Evolutionary conservation across 2,329 filamentous ascomycete species (phyloP).

Genomic region (Colletotrichum eleusines): DNA sequence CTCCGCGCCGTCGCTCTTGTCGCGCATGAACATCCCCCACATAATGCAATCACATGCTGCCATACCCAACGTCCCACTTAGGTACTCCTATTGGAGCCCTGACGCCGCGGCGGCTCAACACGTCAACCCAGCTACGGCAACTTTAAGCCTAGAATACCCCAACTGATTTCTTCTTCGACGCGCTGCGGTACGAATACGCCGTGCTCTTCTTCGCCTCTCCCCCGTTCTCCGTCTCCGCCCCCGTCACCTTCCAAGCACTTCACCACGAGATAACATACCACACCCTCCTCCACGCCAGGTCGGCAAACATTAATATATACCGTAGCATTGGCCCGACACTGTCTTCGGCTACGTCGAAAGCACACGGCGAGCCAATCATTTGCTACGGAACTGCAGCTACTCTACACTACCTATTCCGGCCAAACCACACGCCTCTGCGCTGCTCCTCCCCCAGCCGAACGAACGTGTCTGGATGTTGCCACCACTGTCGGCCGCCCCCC

Average conservation of each 20-base stretch:
- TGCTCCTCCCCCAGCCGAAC: conserved; percentile 9
- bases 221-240: not conserved
- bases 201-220: not conserved
- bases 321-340: not conserved
- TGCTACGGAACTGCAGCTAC: not conserved
- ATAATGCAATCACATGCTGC: conserved; percentile 40
- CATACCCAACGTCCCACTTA: conserved; percentile 32
- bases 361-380: not conserved
- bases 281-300: not conserved
- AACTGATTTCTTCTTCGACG: conserved; percentile 15
- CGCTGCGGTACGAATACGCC: not conserved
- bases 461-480: conserved; percentile 29
- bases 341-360: not conserved
- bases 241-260: not conserved
- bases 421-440: conserved; percentile 8
- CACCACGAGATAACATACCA: not conserved
- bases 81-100: conserved; percentile 35
- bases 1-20: conserved; percentile 7
- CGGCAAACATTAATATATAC: not conserved
- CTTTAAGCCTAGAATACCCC: conserved; percentile 17
- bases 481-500: conserved; percentile 26
- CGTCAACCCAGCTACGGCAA: conserved; percentile 27
- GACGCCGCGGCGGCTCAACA: conserved; percentile 40
- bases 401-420: conserved; percentile 8
- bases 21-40: conserved; percentile 41